phyloP scores from a whole-genome alignment of 306 rosid species.

The Carpinus fangiana region DNA sequence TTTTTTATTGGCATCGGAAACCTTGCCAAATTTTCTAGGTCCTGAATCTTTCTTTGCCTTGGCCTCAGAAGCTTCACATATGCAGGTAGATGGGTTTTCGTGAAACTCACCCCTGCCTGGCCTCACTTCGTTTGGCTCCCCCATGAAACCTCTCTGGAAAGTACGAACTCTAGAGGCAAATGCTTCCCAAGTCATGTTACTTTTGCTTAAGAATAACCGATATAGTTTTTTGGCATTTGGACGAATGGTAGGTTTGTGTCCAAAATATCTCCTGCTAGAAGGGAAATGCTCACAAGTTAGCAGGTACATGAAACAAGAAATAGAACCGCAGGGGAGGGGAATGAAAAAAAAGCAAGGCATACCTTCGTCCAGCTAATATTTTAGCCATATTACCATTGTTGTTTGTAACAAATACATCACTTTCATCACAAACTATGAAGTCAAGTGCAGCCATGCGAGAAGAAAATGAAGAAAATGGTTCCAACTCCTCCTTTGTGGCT shows the following conservation, averaged over 20 bases:
- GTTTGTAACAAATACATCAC: constrained; percentile 97
- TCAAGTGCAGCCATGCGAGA: constrained; percentile 99
- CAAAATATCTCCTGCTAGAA: constrained; percentile 82
- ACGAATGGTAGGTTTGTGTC: constrained; percentile 98
- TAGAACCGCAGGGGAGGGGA: background rate
- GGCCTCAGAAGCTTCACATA: constrained; percentile 76
- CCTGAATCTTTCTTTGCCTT: constrained; percentile 38
- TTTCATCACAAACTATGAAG: constrained; percentile 89
- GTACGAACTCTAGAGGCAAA: constrained; percentile 77
- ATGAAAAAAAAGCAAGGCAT: constrained; percentile 22
- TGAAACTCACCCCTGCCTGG: constrained; percentile 98
- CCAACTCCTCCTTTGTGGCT: constrained; percentile 77
- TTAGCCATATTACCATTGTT: constrained; percentile 99
- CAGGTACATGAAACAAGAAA: constrained; percentile 9
- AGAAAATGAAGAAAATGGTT: constrained; percentile 82
- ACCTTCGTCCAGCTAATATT: constrained; percentile 97
- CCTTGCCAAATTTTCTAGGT: constrained; percentile 60
- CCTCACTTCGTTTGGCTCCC: constrained; percentile 88
- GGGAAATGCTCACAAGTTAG: constrained; percentile 27
- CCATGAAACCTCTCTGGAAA: constrained; percentile 91
- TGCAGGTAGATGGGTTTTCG: constrained; percentile 90
- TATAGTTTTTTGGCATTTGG: constrained; percentile 94
- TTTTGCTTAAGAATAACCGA: constrained; percentile 65
- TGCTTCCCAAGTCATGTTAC: constrained; percentile 84
- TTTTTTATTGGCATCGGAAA: constrained; percentile 36